Conservation (phyloP, 345 rosid species). For the Geranium brycei region DNA sequence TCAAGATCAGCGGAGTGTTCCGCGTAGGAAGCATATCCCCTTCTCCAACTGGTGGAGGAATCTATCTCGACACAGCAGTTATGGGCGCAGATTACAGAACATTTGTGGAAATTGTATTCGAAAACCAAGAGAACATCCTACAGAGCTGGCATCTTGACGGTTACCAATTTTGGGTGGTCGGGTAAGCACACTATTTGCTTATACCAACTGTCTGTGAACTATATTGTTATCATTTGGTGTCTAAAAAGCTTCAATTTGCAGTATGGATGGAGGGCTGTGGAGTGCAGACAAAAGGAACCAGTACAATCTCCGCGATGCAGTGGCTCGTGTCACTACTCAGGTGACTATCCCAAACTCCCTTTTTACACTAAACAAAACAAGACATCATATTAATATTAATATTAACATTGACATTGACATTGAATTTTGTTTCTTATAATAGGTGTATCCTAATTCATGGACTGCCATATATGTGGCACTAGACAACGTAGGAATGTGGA, state of each 20-base stretch:
- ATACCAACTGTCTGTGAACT: neutral
- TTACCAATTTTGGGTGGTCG: slow-evolving; percentile 28
- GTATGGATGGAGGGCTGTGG: slow-evolving; percentile 8
- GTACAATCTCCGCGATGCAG: slow-evolving; percentile 80
- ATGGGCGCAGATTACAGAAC: slow-evolving; percentile 18
- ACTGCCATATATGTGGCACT: slow-evolving; percentile 73
- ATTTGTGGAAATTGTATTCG: slow-evolving; percentile 23
- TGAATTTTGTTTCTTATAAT: too few species aligned
- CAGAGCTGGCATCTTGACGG: slow-evolving; percentile 31
- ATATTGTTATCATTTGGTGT: neutral
- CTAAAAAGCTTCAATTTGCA: neutral
- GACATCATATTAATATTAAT: too few species aligned
- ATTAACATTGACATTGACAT: too few species aligned
- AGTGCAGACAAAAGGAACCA: slow-evolving; percentile 40
- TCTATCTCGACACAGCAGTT: slow-evolving; percentile 26
- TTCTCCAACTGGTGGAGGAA: slow-evolving; percentile 17
- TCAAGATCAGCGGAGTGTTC: slow-evolving; percentile 28
- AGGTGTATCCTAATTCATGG: slow-evolving; percentile 93
- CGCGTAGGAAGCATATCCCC: slow-evolving; percentile 17
- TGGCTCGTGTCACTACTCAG: slow-evolving; percentile 69
- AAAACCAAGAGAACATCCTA: slow-evolving; percentile 15
- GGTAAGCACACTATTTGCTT: slow-evolving; percentile 13
- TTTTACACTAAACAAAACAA: too few species aligned
- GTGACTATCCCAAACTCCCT: slow-evolving; percentile 15
- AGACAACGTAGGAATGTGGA: slow-evolving; percentile 98